A percentile compares a stretch with the other conserved stretches of the same genome.
phyloP scores from a whole-genome alignment of 495 filamentous ascomycete species.

The Aspergillus coremiiformis region DNA sequence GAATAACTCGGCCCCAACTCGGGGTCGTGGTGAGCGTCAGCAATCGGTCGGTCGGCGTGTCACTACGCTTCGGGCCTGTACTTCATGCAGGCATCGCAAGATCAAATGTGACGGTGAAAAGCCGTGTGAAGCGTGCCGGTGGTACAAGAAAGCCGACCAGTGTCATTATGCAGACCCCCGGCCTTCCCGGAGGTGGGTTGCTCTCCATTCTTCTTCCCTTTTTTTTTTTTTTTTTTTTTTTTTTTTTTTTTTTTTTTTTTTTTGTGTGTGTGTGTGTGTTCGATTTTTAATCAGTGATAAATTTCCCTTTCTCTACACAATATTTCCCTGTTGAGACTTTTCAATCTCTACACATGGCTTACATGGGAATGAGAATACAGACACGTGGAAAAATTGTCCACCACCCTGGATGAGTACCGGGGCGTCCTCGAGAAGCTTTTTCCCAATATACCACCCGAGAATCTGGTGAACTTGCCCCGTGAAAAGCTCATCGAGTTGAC shows the following conservation, averaged over 20 bases:
- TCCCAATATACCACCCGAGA: conserved; percentile 30
- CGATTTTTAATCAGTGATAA: not conserved
- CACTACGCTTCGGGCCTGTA: conserved; percentile 38
- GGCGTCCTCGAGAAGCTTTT: conserved; percentile 33
- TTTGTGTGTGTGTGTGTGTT: no score
- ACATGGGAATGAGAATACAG: conserved; percentile 10
- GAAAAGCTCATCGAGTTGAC: conserved; percentile 45
- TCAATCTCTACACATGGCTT: not conserved
- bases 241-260: no score
- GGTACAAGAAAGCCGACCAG: conserved; percentile 40
- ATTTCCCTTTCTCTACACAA: not conserved
- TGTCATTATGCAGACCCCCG: conserved; percentile 39
- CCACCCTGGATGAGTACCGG: conserved; percentile 35
- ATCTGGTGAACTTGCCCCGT: conserved; percentile 36
- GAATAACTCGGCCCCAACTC: conserved; percentile 18
- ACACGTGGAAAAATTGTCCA: conserved; percentile 38
- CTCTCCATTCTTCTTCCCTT: not conserved
- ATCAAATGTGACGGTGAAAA: conserved; percentile 44
- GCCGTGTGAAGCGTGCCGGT: conserved; percentile 41
- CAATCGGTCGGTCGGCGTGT: conserved; percentile 33
- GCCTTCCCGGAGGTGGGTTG: conserved; percentile 32
- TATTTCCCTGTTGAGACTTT: not conserved
- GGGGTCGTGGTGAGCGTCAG: conserved; percentile 27
- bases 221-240: no score
- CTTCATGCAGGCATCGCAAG: conserved; percentile 42